Conservation (phyloP, 2,329 filamentous ascomycete genomes). For the Rutstroemia sydowiana region DNA sequence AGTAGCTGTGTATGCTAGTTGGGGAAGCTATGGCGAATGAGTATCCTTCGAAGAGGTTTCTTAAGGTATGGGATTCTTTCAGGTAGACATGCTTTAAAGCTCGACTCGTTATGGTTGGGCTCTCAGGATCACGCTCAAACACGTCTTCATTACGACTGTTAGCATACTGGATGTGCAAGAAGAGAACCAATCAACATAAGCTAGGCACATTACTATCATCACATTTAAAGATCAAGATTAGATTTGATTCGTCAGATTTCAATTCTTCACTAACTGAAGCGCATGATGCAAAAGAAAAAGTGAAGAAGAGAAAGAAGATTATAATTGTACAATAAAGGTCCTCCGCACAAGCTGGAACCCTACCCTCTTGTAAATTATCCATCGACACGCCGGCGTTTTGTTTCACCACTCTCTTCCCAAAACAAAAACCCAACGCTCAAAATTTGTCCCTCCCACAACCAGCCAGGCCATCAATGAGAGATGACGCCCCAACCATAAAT, state of each 20-base stretch:
- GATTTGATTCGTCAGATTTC: not conserved
- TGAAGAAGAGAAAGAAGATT: constrained; percentile 19
- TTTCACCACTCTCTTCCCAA: not conserved
- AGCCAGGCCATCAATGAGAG: constrained; percentile 21
- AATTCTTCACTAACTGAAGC: constrained; percentile 16
- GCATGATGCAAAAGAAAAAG: constrained; percentile 15
- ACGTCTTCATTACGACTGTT: too few species aligned
- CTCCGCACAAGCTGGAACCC: constrained; percentile 13
- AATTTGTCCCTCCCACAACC: constrained; percentile 16
- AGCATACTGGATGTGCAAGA: too few species aligned
- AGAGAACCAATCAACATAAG: too few species aligned
- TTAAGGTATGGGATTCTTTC: too few species aligned
- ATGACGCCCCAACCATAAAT: not conserved
- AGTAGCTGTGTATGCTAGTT: too few species aligned
- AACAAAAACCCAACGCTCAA: not conserved
- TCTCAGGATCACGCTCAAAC: too few species aligned
- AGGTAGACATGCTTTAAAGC: too few species aligned
- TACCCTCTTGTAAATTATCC: not conserved
- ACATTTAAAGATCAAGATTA: too few species aligned
- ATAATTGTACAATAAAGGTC: constrained; percentile 29
- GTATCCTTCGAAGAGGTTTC: too few species aligned
- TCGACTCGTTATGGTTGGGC: too few species aligned
- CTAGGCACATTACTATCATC: too few species aligned
- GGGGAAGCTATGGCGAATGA: too few species aligned
- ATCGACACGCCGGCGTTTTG: not conserved